Percentiles rank a stretch among this genome's conserved stretches.
Conservation (phyloP, 2,329 filamentous ascomycete species). For the Arthrobotrys entomopaga region DNA sequence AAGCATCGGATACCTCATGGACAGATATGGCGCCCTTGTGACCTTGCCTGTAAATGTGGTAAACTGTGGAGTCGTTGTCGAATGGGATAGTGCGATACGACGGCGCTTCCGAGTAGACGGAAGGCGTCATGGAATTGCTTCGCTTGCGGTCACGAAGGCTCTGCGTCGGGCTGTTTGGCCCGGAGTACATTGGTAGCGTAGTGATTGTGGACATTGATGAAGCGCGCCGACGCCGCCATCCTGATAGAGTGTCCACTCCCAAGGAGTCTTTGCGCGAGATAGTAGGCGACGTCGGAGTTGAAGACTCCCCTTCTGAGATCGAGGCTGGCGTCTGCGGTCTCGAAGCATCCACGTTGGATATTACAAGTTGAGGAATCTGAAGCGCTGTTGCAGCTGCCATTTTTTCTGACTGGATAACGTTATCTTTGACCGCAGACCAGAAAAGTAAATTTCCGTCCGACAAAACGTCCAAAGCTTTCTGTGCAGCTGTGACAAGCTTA, state of each 20-base stretch:
- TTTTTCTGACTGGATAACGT: conserved; percentile 12
- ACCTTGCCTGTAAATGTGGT: conserved; percentile 41
- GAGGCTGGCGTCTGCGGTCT: conserved; percentile 43
- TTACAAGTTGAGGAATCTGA: conserved; percentile 45
- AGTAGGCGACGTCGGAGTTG: conserved; percentile 31
- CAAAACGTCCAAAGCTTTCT: too few species aligned
- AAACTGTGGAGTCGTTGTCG: conserved; percentile 44
- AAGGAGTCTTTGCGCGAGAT: conserved; percentile 42
- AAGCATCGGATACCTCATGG: conserved; percentile 43
- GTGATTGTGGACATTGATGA: conserved; percentile 51
- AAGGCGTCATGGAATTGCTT: conserved; percentile 48
- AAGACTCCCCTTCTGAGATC: conserved; percentile 20
- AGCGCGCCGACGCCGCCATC: conserved; percentile 39
- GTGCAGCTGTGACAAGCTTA: not conserved
- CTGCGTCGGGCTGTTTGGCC: conserved; percentile 26
- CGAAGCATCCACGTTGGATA: conserved; percentile 49
- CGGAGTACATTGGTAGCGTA: conserved; percentile 44
- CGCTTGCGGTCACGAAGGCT: conserved; percentile 11
- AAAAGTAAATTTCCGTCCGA: conserved; percentile 1
- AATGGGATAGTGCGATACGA: conserved; percentile 53
- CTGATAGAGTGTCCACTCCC: conserved; percentile 29
- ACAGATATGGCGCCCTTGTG: conserved; percentile 27
- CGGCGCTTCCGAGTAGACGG: conserved; percentile 41
- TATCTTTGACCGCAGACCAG: not conserved
- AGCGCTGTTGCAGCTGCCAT: conserved; percentile 33